phyloP scores from a whole-genome alignment of 441 rosid species.

The Adansonia madagascariensis region DNA sequence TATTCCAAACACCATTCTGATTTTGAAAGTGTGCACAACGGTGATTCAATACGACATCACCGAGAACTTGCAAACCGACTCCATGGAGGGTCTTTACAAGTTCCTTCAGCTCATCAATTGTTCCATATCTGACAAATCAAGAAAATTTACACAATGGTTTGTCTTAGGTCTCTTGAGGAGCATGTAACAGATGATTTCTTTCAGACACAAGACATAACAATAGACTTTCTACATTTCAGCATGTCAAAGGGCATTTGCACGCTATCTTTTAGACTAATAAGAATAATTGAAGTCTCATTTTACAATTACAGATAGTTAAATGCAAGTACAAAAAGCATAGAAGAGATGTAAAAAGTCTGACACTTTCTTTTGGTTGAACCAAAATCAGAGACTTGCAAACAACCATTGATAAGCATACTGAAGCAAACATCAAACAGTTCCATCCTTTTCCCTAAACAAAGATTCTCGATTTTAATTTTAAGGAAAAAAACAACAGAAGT shows the following conservation, averaged over 20 bases:
- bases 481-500: not conserved
- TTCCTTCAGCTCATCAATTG: constrained; percentile 76
- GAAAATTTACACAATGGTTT: constrained; percentile 8
- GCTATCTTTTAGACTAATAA: constrained; percentile 6
- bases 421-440: constrained; percentile 3
- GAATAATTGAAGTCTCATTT: constrained; percentile 10
- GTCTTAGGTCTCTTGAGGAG: not conserved
- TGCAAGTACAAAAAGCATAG: not conserved
- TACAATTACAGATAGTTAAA: not conserved
- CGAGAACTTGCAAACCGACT: constrained; percentile 77
- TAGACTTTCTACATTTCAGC: not conserved
- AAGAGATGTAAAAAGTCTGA: constrained; percentile 8
- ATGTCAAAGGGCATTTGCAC: constrained; percentile 13
- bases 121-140: constrained; percentile 71
- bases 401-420: constrained; percentile 1
- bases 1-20: constrained; percentile 89
- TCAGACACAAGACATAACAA: not conserved
- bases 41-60: constrained; percentile 93
- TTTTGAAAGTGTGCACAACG: constrained; percentile 92
- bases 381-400: not conserved
- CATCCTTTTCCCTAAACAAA: not conserved
- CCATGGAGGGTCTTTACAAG: constrained; percentile 68
- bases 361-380: constrained; percentile 17
- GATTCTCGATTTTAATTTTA: not conserved
- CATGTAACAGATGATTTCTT: not conserved